Conservation (phyloP, 352 stramenopile genomes). For the Globisporangium emineosum region DNA sequence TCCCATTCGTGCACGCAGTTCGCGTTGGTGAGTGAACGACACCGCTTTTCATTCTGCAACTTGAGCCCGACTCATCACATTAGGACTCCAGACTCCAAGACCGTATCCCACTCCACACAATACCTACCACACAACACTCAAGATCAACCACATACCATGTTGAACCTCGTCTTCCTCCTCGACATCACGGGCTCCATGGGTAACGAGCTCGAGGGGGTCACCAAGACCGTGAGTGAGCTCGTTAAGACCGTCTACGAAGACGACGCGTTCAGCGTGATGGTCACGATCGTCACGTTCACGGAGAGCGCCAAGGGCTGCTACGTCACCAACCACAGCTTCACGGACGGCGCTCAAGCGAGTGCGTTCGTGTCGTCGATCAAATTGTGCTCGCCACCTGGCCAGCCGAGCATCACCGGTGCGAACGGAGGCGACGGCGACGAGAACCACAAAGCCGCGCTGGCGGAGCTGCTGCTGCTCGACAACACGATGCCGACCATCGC, state of each 20-base stretch:
- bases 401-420: conserved; percentile 11
- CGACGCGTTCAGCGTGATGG: conserved; percentile 40
- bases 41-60: conserved; percentile 7
- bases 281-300: conserved; percentile 77
- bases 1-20: neutral
- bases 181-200: conserved; percentile 77
- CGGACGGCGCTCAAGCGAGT: conserved; percentile 37
- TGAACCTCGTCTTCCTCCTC: conserved; percentile 70
- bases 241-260: conserved; percentile 51
- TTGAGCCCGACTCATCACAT: conserved; percentile 6
- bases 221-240: conserved; percentile 50
- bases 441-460: conserved; percentile 69
- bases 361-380: conserved; percentile 28
- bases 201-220: conserved; percentile 49
- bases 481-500: conserved; percentile 52
- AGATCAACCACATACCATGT: conserved; percentile 27
- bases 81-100: neutral
- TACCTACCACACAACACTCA: neutral
- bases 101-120: neutral
- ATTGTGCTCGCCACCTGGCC: conserved; percentile 31
- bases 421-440: conserved; percentile 58
- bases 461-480: conserved; percentile 48
- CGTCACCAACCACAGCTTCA: conserved; percentile 63
- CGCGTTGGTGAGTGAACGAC: neutral
- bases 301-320: conserved; percentile 49